Conservation (phyloP, 179 eudicot genomes). For the Vitellaria paradoxa region DNA sequence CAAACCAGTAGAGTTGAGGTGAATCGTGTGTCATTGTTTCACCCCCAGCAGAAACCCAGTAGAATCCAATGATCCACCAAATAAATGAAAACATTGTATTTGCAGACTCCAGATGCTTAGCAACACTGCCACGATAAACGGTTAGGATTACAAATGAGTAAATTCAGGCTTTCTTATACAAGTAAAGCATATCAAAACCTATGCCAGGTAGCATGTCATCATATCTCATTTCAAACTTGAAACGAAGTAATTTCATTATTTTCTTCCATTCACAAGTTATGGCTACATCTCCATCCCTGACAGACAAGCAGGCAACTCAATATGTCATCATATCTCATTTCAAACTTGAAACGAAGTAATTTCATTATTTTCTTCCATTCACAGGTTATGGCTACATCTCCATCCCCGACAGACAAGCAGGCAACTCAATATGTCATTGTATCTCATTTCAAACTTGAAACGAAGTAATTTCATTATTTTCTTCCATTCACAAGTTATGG, state of each 20-base stretch:
- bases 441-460: not conserved
- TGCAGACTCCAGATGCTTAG: constrained; percentile 86
- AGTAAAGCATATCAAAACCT: not conserved
- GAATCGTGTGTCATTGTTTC: constrained; percentile 51
- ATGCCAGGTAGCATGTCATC: not conserved
- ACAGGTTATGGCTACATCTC: not conserved
- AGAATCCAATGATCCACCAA: constrained; percentile 96
- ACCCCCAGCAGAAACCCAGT: constrained; percentile 85
- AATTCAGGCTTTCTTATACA: not conserved
- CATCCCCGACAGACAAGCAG: not conserved
- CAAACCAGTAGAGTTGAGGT: constrained; percentile 82
- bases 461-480: not conserved
- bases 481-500: not conserved
- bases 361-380: not conserved
- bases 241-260: not conserved
- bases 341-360: not conserved
- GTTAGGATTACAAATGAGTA: not conserved
- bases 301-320: not conserved
- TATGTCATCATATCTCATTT: not conserved
- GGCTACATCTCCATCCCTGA: not conserved
- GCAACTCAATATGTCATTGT: not conserved
- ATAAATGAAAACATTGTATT: constrained; percentile 81
- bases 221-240: not conserved
- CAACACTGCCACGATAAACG: constrained; percentile 47
- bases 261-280: not conserved